These are phyloP conservation scores for Stenocarpella maydis DNA, from an alignment of 2,329 filamentous ascomycete species.

Conservation along the genomic window DNA sequence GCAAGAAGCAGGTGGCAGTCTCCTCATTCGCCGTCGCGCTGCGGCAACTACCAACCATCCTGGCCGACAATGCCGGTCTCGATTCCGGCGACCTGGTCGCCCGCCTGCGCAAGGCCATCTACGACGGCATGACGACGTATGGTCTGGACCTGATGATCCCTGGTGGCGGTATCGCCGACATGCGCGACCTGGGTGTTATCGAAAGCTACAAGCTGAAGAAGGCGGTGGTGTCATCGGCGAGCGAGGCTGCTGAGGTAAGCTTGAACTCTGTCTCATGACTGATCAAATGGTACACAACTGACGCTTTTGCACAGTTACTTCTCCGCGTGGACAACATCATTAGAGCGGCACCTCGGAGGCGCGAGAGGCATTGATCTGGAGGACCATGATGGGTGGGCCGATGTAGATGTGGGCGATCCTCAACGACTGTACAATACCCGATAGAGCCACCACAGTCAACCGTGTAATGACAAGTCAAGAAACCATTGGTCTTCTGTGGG, in stretches of 20 bases:
- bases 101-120: slow-evolving; percentile 90
- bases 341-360: slow-evolving; percentile 83
- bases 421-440: slow-evolving; percentile 37
- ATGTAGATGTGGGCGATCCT: background rate
- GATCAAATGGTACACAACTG: slow-evolving; percentile 26
- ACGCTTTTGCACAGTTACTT: slow-evolving; percentile 68
- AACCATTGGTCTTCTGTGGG: slow-evolving; percentile 1
- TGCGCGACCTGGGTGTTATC: slow-evolving; percentile 93
- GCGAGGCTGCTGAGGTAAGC: slow-evolving; percentile 93
- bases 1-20: slow-evolving; percentile 96
- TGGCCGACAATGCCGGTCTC: slow-evolving; percentile 96
- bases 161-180: slow-evolving; percentile 91
- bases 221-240: slow-evolving; percentile 96
- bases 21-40: slow-evolving; percentile 88
- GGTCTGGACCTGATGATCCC: slow-evolving; percentile 89
- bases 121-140: slow-evolving; percentile 91
- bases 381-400: background rate
- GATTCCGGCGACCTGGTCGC: slow-evolving; percentile 95
- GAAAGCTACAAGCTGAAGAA: slow-evolving; percentile 99
- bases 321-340: slow-evolving; percentile 98
- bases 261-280: background rate
- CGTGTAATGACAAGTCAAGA: slow-evolving; percentile 34
- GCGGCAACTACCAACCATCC: slow-evolving; percentile 92
- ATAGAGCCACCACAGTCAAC: slow-evolving; percentile 34
- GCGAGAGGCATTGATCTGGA: slow-evolving; percentile 73